phyloP scores from a whole-genome alignment of 1,284 basidiomycete species.

The Trametes hirsuta region DNA sequence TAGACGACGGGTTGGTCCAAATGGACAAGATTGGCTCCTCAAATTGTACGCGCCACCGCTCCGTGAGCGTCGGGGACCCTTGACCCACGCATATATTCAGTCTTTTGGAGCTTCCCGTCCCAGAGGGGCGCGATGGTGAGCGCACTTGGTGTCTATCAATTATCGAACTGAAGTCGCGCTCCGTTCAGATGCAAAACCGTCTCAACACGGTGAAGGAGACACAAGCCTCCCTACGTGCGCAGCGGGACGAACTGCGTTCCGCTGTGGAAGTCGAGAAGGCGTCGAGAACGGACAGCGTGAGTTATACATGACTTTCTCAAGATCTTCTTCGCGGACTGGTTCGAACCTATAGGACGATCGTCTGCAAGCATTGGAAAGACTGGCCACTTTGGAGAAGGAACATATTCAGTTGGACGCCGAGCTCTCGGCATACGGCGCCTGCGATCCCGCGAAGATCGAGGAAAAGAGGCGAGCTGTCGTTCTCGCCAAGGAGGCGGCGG shows the following conservation, averaged over 20 bases:
- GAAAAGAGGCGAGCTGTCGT: conserved; percentile 70
- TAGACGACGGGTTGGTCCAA: conserved; percentile 82
- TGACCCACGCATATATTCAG: conserved; percentile 49
- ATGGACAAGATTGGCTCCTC: conserved; percentile 90
- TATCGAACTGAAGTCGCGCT: no score
- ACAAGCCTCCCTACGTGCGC: conserved; percentile 47
- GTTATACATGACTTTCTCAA: conserved; percentile 25
- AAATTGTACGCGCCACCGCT: conserved; percentile 63
- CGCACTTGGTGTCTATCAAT: background rate
- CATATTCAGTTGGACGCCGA: conserved; percentile 66
- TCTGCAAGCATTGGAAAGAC: conserved; percentile 48
- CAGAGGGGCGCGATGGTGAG: conserved; percentile 72
- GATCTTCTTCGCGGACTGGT: background rate
- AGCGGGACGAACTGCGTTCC: conserved; percentile 41
- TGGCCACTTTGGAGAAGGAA: conserved; percentile 55
- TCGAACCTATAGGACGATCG: conserved; percentile 54
- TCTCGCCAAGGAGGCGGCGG: conserved; percentile 77
- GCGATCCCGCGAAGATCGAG: conserved; percentile 81
- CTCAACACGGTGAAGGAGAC: conserved; percentile 58
- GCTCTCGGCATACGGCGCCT: conserved; percentile 76
- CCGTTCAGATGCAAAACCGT: conserved; percentile 58
- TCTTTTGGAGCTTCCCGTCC: conserved; percentile 93
- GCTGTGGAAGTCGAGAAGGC: conserved; percentile 55
- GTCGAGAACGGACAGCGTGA: conserved; percentile 67
- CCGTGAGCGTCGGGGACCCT: background rate